phyloP scores from a whole-genome alignment of 768 basidiomycete genomes.

The Agrocybe praecox region DNA sequence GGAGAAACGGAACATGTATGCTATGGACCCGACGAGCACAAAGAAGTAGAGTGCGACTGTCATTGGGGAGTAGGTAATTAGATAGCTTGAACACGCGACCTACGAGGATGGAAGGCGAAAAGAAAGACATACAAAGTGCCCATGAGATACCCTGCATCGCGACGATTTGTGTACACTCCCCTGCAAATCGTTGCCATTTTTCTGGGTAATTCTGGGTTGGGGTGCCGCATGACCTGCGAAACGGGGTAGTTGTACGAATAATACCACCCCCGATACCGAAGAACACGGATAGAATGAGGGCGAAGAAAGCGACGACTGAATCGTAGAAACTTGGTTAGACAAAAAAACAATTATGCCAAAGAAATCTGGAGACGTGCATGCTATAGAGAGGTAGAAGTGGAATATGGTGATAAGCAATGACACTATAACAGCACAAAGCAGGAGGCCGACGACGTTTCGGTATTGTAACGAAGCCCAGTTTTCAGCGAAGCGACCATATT shows the following conservation, averaged over 20 bases:
- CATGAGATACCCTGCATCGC: conserved; percentile 31
- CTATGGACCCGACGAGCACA: conserved; percentile 26
- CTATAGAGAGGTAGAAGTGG: conserved; percentile 25
- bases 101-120: too few species aligned
- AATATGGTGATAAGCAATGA: conserved; percentile 25
- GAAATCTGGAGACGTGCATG: conserved; percentile 19
- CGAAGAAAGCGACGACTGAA: conserved; percentile 26
- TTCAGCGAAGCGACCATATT: conserved; percentile 23
- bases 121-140: conserved; percentile 27
- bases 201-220: conserved; percentile 19
- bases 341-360: background rate
- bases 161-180: conserved; percentile 27
- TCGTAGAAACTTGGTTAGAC: background rate
- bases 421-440: conserved; percentile 26
- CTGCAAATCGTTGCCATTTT: conserved; percentile 25
- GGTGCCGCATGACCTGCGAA: conserved; percentile 24
- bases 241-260: conserved; percentile 26
- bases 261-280: conserved; percentile 35
- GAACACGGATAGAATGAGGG: conserved; percentile 31
- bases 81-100: too few species aligned
- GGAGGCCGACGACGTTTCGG: conserved; percentile 30
- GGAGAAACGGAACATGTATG: conserved; percentile 27
- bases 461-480: conserved; percentile 30
- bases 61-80: too few species aligned
- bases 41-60: conserved; percentile 29